Evolutionary conservation across 208 protist genomes (phyloP).

Genomic region (Wallacemonas collosoma): DNA sequence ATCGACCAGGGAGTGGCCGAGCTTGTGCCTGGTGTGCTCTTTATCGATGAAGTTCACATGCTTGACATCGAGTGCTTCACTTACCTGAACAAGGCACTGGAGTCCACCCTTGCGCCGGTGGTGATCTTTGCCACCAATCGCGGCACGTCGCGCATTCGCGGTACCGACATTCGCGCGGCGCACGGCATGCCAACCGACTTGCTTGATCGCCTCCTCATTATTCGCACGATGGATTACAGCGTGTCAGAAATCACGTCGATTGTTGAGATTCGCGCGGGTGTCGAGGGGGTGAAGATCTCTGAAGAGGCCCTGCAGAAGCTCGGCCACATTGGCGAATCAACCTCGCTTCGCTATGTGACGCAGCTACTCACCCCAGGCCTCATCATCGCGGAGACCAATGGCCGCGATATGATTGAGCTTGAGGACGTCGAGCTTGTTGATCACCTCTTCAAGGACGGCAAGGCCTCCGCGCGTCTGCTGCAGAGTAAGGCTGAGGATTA

Average conservation of each 20-base stretch:
- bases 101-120: slow-evolving; percentile 99
- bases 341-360: slow-evolving; percentile 97
- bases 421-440: slow-evolving; percentile 95
- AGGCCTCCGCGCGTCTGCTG: slow-evolving; percentile 91
- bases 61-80: slow-evolving; percentile 99
- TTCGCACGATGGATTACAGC: slow-evolving; percentile 97
- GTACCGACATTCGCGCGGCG: slow-evolving; percentile 97
- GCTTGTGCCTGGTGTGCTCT: slow-evolving; percentile 99
- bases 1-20: slow-evolving; percentile 99
- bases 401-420: slow-evolving; percentile 87
- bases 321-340: slow-evolving; percentile 90
- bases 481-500: slow-evolving; percentile 89
- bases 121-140: slow-evolving; percentile 99
- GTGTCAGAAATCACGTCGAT: slow-evolving; percentile 97
- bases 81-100: slow-evolving; percentile 99
- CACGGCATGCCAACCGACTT: slow-evolving; percentile 99
- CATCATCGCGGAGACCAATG: slow-evolving; percentile 96
- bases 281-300: slow-evolving; percentile 95
- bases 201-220: slow-evolving; percentile 99
- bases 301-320: slow-evolving; percentile 92
- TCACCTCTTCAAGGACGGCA: slow-evolving; percentile 98
- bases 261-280: slow-evolving; percentile 94
- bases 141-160: slow-evolving; percentile 96
- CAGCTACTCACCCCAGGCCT: slow-evolving; percentile 98
- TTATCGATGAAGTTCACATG: slow-evolving; percentile 99